Base-by-base conservation (phyloP, 1,284 basidiomycete genomes). In the Naganishia sp. region DNA sequence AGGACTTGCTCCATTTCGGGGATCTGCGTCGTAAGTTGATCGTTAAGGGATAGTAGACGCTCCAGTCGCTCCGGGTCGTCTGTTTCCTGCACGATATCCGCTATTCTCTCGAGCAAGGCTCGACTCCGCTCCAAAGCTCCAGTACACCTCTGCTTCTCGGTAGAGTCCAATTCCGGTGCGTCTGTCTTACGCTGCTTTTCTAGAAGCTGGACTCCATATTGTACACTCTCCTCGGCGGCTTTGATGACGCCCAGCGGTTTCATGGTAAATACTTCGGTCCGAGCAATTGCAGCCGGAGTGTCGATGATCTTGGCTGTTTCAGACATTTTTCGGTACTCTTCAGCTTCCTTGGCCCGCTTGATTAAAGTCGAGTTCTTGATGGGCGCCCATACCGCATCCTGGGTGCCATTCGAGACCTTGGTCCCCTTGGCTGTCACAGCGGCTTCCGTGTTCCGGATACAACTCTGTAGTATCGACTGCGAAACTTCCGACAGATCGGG, bases 361-460 rank as follows among this genome's bases (percentile, higher is more conserved):
- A 82, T 81, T 15, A 83, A 72, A 0, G 74, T 71, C 1, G 78
- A 80, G 69, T 82, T 82, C 66, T 80, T 79, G 72, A 83, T 81
- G 2, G 82, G 81, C 23, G 75, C 77, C 73, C 81, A 81, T 36
- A 83, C 76, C 13, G 77, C 75, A 13, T 78, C 75, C n/a, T 76
- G 70, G 0, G 70, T 69, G 0, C 70, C 73, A 23, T 66, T 57
- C 50, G 70, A 55, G 10, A 69, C 64, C 39, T 70, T 68, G 15
- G 70, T 60, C 6, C 75, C 70, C 21, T 71, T 70, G 16, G 81
- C 82, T 0, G 81, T 80, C 0, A 78, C 21, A 16, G 65, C 64
- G 28, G 65, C 68, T 76, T 96, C 92, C 0, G 92, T 96, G 73
- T 96, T 96, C 67, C 94, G 83, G 13, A 96, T 86, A 77, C 94